Conservation (phyloP, 192 early-diverging fungal species). For the Coemansia sp. region DNA sequence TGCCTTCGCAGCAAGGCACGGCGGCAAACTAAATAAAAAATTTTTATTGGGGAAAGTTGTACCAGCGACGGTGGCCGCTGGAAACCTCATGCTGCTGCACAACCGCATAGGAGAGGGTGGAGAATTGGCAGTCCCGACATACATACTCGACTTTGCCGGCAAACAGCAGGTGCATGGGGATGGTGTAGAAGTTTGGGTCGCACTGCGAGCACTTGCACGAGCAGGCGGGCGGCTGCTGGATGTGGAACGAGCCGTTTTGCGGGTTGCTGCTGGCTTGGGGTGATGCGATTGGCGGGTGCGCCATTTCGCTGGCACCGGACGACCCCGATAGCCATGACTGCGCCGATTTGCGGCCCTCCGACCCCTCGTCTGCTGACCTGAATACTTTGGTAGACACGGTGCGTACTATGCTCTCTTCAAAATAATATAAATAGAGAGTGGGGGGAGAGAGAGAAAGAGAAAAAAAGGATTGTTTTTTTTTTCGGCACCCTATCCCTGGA, state of each 20-base stretch:
- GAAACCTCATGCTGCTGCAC: slow-evolving; percentile 41
- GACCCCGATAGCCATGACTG: slow-evolving; percentile 13
- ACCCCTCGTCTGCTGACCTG: slow-evolving; percentile 14
- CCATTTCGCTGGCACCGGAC: slow-evolving; percentile 11
- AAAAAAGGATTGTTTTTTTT: too few relatives aligned
- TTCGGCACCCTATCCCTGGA: too few relatives aligned
- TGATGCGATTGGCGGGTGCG: slow-evolving; percentile 13
- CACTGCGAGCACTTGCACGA: slow-evolving; percentile 52
- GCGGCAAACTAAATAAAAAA: neutral
- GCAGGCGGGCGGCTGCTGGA: slow-evolving; percentile 1
- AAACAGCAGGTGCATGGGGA: slow-evolving; percentile 31
- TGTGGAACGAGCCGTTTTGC: slow-evolving; percentile 7
- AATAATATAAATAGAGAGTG: too few relatives aligned
- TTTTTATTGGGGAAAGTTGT: slow-evolving; percentile 45
- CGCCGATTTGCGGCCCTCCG: slow-evolving; percentile 13
- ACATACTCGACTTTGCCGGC: slow-evolving; percentile 40
- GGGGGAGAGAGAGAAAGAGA: too few relatives aligned
- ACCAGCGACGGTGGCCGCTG: slow-evolving; percentile 50
- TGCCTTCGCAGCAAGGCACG: slow-evolving; percentile 42
- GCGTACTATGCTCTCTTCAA: too few relatives aligned
- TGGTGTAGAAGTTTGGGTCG: slow-evolving; percentile 49
- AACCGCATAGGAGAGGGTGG: slow-evolving; percentile 21
- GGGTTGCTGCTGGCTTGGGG: slow-evolving; percentile 5
- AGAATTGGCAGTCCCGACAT: slow-evolving; percentile 48
- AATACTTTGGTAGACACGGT: too few relatives aligned